Evolutionary conservation across 768 basidiomycete genomes (phyloP).

Genomic region (Boletus coccyginus): DNA sequence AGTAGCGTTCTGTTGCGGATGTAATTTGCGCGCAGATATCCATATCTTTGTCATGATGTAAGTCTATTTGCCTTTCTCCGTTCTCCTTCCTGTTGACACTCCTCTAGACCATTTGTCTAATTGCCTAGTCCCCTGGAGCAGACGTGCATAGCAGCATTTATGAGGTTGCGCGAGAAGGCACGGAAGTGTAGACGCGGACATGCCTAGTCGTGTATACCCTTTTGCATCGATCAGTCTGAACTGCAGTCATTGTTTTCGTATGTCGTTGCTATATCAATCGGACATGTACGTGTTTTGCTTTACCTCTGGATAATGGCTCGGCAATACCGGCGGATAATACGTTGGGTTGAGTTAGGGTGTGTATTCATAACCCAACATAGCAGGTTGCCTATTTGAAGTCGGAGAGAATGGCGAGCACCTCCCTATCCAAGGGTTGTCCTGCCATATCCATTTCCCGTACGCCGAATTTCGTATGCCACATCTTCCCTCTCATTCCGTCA

Average conservation of each 20-base stretch:
- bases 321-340: neutral
- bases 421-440: neutral
- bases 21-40: neutral
- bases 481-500: conserved; percentile 11
- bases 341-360: neutral
- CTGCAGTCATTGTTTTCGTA: neutral
- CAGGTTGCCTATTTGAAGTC: conserved; percentile 8
- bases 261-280: neutral
- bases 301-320: neutral
- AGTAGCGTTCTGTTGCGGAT: neutral
- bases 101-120: conserved; percentile 1
- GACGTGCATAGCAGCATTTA: neutral
- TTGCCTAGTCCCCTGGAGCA: neutral
- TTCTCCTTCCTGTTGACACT: neutral
- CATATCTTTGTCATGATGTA: conserved; percentile 1
- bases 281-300: neutral
- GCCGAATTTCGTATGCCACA: conserved; percentile 12
- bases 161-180: neutral
- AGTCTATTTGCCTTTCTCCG: neutral
- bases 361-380: neutral
- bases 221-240: neutral
- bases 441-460: neutral
- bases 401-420: conserved; percentile 6
- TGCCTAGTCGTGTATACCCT: conserved; percentile 4
- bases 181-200: neutral